Evolutionary conservation across 179 eudicot species (phyloP), one percentile per base, ranked within the genome.

Genomic region (Heliamphora pulchella): DNA sequence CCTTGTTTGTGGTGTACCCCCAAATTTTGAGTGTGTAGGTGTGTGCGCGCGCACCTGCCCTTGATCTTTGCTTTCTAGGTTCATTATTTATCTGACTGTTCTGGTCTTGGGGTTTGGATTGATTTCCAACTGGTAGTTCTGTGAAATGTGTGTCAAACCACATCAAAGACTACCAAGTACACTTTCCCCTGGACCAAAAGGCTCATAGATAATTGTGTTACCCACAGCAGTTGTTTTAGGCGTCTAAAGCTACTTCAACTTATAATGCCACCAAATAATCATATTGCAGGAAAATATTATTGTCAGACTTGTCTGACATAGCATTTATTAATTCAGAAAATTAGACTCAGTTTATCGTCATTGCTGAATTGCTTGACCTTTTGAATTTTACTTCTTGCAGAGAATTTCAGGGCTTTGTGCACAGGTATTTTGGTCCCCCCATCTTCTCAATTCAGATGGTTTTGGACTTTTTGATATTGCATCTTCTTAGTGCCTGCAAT

Each of bases 361-460:
- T 77, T 22, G 17, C 61, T 51, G 8, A 50, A 9, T 64, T n/a
- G 20, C 63, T 70, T 70, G 58, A 71, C 1, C 5, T 66, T 63
- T 79, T 63, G 1, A 31, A 9, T 43, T 47, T 43, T 17, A 9
- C 50, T 61, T 70, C 46, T 79, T 87, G 85, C 97, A 96, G 99
- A 96, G 82, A 96, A 96, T 86, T 96, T 95, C 85, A 91, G 98
- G 88, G 93, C 97, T 69, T 86, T 92, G 66, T 95, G 93, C 87
- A 86, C 97, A 84, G 99, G 99, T 96, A 92, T 48, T 75, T 4
- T 3, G 78, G 44, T 67, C 77, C 59, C 77, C 59, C 71, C 77
- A 53, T 58, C 70, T 67, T 71, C 46, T 65, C 20, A 50, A 66
- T 62, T 72, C 68, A 8, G 50, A 39, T 11, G 44, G 77, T 76